Evolutionary conservation across 2,329 filamentous ascomycete species (phyloP), one percentile per base, ranked within the genome.

Genomic region (Fusarium pseudonygamai): DNA sequence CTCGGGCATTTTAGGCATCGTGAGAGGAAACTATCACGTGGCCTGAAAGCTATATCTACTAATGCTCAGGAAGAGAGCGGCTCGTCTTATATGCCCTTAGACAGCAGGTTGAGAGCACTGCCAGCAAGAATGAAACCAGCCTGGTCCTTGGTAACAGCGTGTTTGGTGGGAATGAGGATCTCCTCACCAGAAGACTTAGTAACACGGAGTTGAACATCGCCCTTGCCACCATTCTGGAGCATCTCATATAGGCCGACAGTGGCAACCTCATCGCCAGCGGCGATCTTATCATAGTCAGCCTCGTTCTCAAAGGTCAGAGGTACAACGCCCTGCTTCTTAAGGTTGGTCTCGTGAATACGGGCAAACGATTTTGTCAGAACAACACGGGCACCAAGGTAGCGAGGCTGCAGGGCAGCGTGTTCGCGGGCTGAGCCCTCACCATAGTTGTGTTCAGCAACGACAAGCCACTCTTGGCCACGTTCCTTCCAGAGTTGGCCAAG

Each of bases 401-500:
- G 89, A 5, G 95, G 95, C 82, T 97, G 95, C 40, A 97, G 87
- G 4, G 95, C 95, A 28, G 95, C 95, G 84, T 97, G 95, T 82
- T 97, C 95, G 74, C 95, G 90, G 6, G 95, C 94, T 58, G 92
- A 95, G 24, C 95, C 95, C 83, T 97, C 95, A 74, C 95, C 95
- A 84, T 97, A 97, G 88, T 99, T 99, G 85, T 97, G 94, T 86
- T 99, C 96, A 24, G 96, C 96, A 34, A 99, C 93, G 18, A 98
- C 95, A 64, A 98, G 89, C 96, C 96, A 99, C 71, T 93, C 89
- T 76, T 90, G 89, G 14, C 89, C 90, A 73, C 91, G 86, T 28
- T 89, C 86, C 81, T 94, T 94, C 96, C 96, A 99, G 74, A 90
- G 88, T 80, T 90, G 90, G 3, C 92, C 96, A 18, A 99, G 90